Evolutionary conservation across 257 asterid species (phyloP), one percentile per base, ranked within the genome.

Genomic region (Salvia splendens): DNA sequence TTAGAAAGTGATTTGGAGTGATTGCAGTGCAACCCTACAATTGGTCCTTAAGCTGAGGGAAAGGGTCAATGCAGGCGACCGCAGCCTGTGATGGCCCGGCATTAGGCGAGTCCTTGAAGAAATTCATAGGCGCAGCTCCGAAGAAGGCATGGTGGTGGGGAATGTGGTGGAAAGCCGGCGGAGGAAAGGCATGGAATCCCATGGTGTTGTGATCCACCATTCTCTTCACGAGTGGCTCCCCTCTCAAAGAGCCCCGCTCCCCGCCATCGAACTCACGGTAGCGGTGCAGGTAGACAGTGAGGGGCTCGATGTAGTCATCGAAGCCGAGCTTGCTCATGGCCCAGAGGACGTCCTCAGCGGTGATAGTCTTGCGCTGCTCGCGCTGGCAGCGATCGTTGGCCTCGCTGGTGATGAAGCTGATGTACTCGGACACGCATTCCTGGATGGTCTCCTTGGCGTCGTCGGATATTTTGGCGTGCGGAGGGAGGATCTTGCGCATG

Each of bases 381-480:
- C 85, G 80, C 65, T 89, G 97, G 87, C 97, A 89, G 1, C 95
- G 85, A 24, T 90, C 99, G 12, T 94, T 94, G 62, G 99, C 99
- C 65, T 94, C 99, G 12, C 97, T 83, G 1, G 99, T 94, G 75
- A 90, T 80, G 84, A 94, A 94, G 77, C 97, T 89, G 76, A 90
- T 94, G 85, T 78, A 90, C 82, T 93, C 96, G 0, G 97, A 93
- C 2, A 90, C 97, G 52, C 99, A 93, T 45, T 93, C 99, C 42
- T 93, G 96, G 72, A 93, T 88, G 0, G 97, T 93, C 79, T 93
- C 95, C 82, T 93, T 93, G 3, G 99, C 97, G 46, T 93, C 97
- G 58, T 88, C 99, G 0, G 97, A 90, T 51, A 91, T 94, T 36
- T 91, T 93, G 11, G 99, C 97, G 42, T 88, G 97, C 0, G 92